Conservation (phyloP, 2,329 filamentous ascomycete genomes). For the Lanzia echinophila region DNA sequence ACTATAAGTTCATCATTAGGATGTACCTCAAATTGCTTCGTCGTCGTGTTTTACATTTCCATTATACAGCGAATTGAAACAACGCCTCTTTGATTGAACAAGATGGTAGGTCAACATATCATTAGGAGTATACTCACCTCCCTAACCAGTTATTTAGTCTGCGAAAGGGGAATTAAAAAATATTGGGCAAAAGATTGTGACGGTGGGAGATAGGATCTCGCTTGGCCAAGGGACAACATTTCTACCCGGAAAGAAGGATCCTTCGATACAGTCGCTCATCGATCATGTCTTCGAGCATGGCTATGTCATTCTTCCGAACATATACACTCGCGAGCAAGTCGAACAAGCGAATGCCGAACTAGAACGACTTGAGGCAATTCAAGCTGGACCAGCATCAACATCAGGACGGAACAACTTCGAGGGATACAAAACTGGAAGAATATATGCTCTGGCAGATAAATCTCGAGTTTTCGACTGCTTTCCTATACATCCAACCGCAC, state of each 20-base stretch:
- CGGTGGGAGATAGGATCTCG: conserved; percentile 17
- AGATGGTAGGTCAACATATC: too few relatives aligned
- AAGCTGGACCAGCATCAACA: conserved; percentile 27
- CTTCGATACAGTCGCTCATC: conserved; percentile 26
- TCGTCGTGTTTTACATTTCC: too few relatives aligned
- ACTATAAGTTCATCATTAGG: too few relatives aligned
- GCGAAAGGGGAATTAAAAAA: not conserved
- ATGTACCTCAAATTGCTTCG: too few relatives aligned
- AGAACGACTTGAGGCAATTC: conserved; percentile 24
- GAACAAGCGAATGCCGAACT: conserved; percentile 32
- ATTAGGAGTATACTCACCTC: too few relatives aligned
- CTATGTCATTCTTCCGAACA: conserved; percentile 34
- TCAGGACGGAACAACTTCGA: conserved; percentile 34
- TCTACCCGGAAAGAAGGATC: conserved; percentile 24
- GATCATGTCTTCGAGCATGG: conserved; percentile 31
- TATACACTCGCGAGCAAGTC: conserved; percentile 30
- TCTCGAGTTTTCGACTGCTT: conserved; percentile 35
- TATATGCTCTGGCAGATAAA: conserved; percentile 37
- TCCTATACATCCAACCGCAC: conserved; percentile 32
- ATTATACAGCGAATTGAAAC: too few relatives aligned
- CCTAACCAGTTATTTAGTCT: not conserved
- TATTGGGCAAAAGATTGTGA: not conserved
- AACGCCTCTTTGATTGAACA: too few relatives aligned
- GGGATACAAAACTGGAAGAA: conserved; percentile 33
- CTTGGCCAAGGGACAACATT: conserved; percentile 27